Evolutionary conservation across 2,329 filamentous ascomycete genomes (phyloP).

Genomic region (Trichoderma simmonsii): DNA sequence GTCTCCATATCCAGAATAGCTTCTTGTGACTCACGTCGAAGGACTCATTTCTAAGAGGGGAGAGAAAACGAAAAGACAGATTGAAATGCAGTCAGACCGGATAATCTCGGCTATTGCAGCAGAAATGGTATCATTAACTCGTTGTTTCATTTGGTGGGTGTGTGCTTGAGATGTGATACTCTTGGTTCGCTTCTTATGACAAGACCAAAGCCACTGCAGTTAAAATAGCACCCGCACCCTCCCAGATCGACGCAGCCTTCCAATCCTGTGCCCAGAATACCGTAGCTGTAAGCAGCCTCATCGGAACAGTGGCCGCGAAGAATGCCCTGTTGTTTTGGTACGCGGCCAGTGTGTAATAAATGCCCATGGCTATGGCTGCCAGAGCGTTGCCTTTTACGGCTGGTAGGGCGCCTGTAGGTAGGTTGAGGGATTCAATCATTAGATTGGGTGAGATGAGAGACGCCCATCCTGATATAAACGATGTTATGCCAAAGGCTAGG

Average conservation of each 20-base stretch:
- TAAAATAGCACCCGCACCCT: constrained; percentile 27
- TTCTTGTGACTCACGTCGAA: neutral
- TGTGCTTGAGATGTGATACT: neutral
- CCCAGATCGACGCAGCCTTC: constrained; percentile 28
- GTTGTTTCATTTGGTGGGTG: neutral
- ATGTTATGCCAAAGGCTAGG: neutral
- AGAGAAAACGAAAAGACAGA: neutral
- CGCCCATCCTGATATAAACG: neutral
- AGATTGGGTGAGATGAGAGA: neutral
- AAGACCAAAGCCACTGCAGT: neutral
- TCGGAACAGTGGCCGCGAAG: constrained; percentile 31
- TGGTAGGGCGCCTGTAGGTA: neutral
- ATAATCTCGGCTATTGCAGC: neutral
- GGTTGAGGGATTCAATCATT: neutral
- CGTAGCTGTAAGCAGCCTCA: constrained; percentile 29
- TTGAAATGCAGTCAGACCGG: neutral
- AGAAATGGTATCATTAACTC: neutral
- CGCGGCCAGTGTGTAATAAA: constrained; percentile 33
- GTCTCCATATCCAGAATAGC: neutral
- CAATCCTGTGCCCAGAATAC: constrained; percentile 31
- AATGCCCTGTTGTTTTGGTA: constrained; percentile 33
- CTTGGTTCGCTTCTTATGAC: neutral
- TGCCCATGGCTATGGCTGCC: constrained; percentile 32
- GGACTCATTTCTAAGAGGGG: neutral
- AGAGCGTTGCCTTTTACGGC: constrained; percentile 24